Conservation (phyloP, 257 asterid species). For the Ilex aquifolium region DNA sequence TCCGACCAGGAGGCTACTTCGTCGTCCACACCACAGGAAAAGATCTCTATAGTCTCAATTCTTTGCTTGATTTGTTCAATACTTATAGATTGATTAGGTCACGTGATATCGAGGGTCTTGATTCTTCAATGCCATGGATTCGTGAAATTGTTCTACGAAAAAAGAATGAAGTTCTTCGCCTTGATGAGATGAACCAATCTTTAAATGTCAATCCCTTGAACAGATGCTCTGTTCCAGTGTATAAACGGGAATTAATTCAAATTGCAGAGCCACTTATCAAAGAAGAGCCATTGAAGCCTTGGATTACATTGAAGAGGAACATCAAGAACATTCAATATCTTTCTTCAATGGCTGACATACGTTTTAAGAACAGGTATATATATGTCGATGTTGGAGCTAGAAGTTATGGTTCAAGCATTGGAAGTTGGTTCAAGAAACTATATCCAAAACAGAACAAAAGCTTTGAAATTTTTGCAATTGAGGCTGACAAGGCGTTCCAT, state of each 20-base stretch:
- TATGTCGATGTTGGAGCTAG: conserved; percentile 62
- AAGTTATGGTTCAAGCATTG: conserved; percentile 55
- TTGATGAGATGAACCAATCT: neutral
- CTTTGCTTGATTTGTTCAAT: conserved; percentile 35
- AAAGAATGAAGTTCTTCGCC: conserved; percentile 9
- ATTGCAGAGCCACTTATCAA: conserved; percentile 32
- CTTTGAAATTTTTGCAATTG: conserved; percentile 53
- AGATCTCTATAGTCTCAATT: conserved; percentile 48
- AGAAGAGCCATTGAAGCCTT: conserved; percentile 40
- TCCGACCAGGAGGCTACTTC: conserved; percentile 47
- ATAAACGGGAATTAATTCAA: conserved; percentile 26
- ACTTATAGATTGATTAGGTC: conserved; percentile 28
- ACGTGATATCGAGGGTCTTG: conserved; percentile 30
- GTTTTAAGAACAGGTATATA: conserved; percentile 45
- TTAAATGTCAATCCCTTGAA: conserved; percentile 6
- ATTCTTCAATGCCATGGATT: conserved; percentile 20
- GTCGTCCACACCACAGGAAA: conserved; percentile 39
- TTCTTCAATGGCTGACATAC: conserved; percentile 45
- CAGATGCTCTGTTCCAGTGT: conserved; percentile 22
- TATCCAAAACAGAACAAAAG: conserved; percentile 59
- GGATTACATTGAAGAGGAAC: conserved; percentile 40
- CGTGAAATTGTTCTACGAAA: conserved; percentile 40
- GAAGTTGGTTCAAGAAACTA: conserved; percentile 52
- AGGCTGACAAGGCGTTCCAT: conserved; percentile 43
- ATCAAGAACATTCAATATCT: conserved; percentile 42